Percentiles rank a stretch among this genome's conserved stretches.
Evolutionary conservation across 129 eudicot genomes (phyloP).

Genomic region (sunflower (Helianthus annuus)): DNA sequence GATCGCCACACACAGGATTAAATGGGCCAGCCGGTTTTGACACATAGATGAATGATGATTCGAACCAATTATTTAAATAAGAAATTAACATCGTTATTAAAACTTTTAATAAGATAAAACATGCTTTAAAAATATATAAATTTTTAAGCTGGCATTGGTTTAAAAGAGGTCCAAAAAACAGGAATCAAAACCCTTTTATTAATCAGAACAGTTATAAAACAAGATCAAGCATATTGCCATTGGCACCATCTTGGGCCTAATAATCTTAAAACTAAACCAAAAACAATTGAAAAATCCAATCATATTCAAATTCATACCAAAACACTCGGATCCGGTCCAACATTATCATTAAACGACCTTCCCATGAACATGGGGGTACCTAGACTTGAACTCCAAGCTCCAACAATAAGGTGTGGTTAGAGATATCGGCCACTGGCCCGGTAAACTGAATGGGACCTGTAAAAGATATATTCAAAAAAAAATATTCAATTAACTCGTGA

Average conservation of each 20-base stretch:
- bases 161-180: neutral
- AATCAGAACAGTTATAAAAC: neutral
- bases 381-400: conserved; percentile 78
- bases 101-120: neutral
- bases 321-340: conserved; percentile 10
- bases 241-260: conserved; percentile 8
- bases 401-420: conserved; percentile 79
- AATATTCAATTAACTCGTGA: neutral
- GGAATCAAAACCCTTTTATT: conserved; percentile 1
- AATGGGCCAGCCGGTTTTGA: too few relatives aligned
- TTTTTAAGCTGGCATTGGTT: too few relatives aligned
- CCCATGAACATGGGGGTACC: neutral
- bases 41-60: too few relatives aligned
- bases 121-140: neutral
- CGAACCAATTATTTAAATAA: too few relatives aligned
- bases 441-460: conserved; percentile 92
- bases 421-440: conserved; percentile 66
- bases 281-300: conserved; percentile 6
- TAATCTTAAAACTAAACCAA: conserved; percentile 13
- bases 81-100: too few relatives aligned
- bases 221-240: conserved; percentile 3
- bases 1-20: too few relatives aligned
- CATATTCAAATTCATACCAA: conserved; percentile 14
- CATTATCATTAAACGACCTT: neutral
- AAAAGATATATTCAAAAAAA: neutral